Evolutionary conservation across 78 protist genomes (phyloP), one percentile per base, ranked within the genome.

Genomic region (Emiliania huxleyi): DNA sequence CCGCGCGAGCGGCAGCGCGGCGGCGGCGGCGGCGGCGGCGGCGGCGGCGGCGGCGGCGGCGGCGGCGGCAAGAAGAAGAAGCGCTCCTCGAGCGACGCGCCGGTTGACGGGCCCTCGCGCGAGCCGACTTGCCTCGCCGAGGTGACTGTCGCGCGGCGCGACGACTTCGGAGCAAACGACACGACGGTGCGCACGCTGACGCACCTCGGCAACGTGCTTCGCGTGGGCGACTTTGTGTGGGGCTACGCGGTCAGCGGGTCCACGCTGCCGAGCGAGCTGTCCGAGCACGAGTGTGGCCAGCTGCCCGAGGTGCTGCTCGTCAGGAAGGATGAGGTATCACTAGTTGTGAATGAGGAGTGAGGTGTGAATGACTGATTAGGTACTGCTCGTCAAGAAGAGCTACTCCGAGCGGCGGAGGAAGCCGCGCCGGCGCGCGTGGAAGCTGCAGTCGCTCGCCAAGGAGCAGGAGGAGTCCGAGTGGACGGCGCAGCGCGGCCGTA

Each of bases 171-270:
- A 15, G 33, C 2, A 35, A 77, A 77, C 49, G 87, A 77, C n/a
- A 0, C 8, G 23, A 0, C 2, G 49, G 11, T 15, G 21, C 23
- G 15, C 46, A 12, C 26, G 8, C 33, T 1, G 37, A 21, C 49
- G 12, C 87, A 77, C 46, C 87, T 77, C 23, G 87, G 87, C 46
- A 40, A 40, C 46, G 48, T 77, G 87, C 87, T 77, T 37, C 62
- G 62, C 35, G 56, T 18, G 25, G 89, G 89, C 89, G 89, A 81
- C 55, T 44, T 44, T 38, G 89, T 44, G 89, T 42, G 52, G 89
- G 89, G 89, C 23, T 81, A 81, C 38, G 35, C 2, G 5, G 48
- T 81, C 18, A 40, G 21, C 40, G 37, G 40, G 40, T 40, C 89
- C 35, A 2, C 89, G 26, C 35, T 3, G 6, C 25, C 89, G 42